Evolutionary conservation across 176 grass and related monocot species (phyloP), one percentile per base, ranked within the genome.

Genomic region (Oryza glaberrima): DNA sequence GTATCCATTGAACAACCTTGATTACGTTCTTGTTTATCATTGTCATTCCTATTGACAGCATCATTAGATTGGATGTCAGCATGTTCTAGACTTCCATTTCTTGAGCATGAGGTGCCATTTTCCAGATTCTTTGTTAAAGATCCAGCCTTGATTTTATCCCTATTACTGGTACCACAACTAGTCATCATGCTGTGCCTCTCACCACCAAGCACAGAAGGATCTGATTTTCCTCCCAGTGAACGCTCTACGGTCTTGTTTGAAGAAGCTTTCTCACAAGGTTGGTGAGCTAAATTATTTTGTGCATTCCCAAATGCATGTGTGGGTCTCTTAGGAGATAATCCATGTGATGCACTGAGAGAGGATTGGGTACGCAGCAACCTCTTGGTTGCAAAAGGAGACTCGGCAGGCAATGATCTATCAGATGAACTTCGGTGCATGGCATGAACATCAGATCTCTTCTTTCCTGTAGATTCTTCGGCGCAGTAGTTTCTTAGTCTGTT

Each of bases 1-100:
- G 73, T 70, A 69, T 83, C 85, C 40, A 68, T 84, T 56, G 69
- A 84, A 56, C 71, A 90, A 84, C 79, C 76, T 68, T 92, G 87
- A 46, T 61, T 44, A 36, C 26, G 58, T 43, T 90, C 77, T 75
- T 88, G 82, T 71, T 90, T 78, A 65, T 14, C 69, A 85, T 68
- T 75, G 13, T 15, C 70, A 28, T 85, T 65, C n/a, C 65, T 48
- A 34, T 84, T 84, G 17, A 52, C 54, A 76, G 22, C 73, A 81
- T 77, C 69, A 68, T 84, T 76, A 63, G 49, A 88, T 72, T 74
- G 51, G 64, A 82, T 78, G 72, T 15, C 70, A 61, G 43, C 60
- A 43, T 86, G 63, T 75, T 75, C 72, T 51, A 73, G 76, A 81
- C 47, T 84, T 75, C 52, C 69, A 72, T 64, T 77, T 75, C 67